phyloP scores from a whole-genome alignment of 352 stramenopile species.

The Pythium myriotylum region DNA sequence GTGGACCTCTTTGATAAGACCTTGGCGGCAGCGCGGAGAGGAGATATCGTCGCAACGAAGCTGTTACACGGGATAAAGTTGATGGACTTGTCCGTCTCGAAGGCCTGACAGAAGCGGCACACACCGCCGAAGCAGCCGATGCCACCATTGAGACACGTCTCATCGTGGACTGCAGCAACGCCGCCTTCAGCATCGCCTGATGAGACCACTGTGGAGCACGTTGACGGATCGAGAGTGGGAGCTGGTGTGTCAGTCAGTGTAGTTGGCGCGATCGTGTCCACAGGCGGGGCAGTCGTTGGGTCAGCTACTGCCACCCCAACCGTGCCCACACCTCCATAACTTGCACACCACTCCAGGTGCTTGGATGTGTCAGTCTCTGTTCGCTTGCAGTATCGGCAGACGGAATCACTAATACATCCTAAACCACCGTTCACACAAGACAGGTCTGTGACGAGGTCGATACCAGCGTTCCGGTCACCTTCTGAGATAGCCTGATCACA shows the following conservation, averaged over 20 bases:
- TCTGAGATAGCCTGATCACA: conserved; percentile 12
- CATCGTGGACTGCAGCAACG: conserved; percentile 5
- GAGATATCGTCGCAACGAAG: conserved; percentile 5
- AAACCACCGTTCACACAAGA: conserved; percentile 16
- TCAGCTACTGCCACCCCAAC: neutral
- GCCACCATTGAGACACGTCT: conserved; percentile 20
- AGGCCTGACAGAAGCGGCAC: conserved; percentile 22
- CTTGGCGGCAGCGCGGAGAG: conserved; percentile 10
- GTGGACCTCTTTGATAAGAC: neutral
- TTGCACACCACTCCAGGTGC: conserved; percentile 13
- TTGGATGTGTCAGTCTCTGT: neutral
- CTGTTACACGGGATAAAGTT: conserved; percentile 12
- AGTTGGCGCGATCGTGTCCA: neutral
- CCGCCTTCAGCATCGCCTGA: conserved; percentile 9
- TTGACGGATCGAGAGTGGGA: conserved; percentile 2
- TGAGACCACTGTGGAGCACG: conserved; percentile 7
- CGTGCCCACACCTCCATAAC: neutral
- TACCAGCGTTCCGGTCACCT: conserved; percentile 21
- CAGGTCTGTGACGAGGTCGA: conserved; percentile 14
- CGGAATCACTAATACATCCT: neutral
- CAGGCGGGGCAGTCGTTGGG: neutral
- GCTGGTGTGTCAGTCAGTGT: neutral
- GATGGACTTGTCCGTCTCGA: conserved; percentile 7
- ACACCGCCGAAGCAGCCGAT: conserved; percentile 24
- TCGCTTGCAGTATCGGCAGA: conserved; percentile 19